These are phyloP conservation scores for Porcisia deanei DNA, from an alignment of 208 protist genomes.

Conservation along the genomic window DNA sequence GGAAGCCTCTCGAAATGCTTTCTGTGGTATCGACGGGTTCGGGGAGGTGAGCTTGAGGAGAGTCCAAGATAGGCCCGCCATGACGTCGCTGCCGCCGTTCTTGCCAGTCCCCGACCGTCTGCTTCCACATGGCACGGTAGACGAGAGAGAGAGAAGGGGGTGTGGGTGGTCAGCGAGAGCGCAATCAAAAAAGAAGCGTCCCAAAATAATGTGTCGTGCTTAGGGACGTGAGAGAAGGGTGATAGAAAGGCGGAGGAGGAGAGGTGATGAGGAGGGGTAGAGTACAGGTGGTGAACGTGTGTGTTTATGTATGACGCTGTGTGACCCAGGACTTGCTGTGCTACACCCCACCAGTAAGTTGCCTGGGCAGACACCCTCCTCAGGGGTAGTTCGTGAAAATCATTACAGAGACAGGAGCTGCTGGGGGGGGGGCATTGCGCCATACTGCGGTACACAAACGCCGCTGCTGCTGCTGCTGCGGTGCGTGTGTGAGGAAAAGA, in stretches of 20 bases:
- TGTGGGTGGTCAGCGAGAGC: not conserved
- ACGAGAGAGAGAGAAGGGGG: not conserved
- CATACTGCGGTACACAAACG: not conserved
- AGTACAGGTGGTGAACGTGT: not conserved
- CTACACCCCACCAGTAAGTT: too few species aligned
- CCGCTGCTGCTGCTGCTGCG: not conserved
- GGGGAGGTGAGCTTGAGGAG: conserved; percentile 17
- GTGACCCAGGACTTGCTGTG: not conserved
- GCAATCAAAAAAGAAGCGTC: not conserved
- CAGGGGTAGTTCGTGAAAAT: not conserved
- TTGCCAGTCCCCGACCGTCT: conserved; percentile 65
- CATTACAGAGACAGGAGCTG: not conserved
- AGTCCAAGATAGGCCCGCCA: conserved; percentile 3
- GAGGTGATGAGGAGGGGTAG: not conserved
- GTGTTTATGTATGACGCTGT: not conserved
- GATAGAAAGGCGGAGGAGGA: not conserved
- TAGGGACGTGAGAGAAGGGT: not conserved
- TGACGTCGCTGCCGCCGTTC: conserved; percentile 56
- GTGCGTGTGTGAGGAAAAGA: not conserved
- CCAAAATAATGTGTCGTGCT: not conserved
- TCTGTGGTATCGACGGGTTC: conserved; percentile 17
- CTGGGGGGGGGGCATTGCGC: not conserved
- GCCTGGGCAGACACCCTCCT: too few species aligned
- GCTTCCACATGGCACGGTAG: conserved; percentile 53
- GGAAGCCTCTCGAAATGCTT: conserved; percentile 23